Evolutionary conservation across 345 rosid species (phyloP).

Genomic region (Citropsis articulata): DNA sequence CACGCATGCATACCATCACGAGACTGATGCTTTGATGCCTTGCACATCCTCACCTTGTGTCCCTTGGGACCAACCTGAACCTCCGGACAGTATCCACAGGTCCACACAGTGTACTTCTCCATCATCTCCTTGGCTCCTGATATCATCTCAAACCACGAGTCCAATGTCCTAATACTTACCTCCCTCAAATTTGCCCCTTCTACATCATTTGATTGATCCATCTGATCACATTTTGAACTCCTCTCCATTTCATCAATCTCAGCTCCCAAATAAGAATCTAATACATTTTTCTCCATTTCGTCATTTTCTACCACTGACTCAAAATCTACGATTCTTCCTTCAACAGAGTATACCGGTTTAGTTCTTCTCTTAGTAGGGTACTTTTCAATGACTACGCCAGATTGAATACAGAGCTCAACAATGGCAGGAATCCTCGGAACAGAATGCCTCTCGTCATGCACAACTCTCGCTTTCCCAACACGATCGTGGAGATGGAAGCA

Average conservation of each 20-base stretch:
- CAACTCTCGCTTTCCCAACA: slow-evolving; percentile 75
- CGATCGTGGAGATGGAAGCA: slow-evolving; percentile 83
- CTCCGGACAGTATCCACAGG: slow-evolving; percentile 81
- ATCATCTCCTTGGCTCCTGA: slow-evolving; percentile 57
- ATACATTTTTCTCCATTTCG: slow-evolving; percentile 13
- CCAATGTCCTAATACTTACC: slow-evolving; percentile 49
- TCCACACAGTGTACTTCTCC: slow-evolving; percentile 68
- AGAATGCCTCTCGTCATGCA: slow-evolving; percentile 52
- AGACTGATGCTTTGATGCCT: slow-evolving; percentile 75
- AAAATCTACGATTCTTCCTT: slow-evolving; percentile 87
- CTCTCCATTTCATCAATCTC: slow-evolving; percentile 12
- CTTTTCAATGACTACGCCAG: slow-evolving; percentile 67
- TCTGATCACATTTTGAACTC: background rate
- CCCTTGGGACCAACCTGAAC: slow-evolving; percentile 95
- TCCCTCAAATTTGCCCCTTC: slow-evolving; percentile 31
- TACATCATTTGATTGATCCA: slow-evolving; percentile 11
- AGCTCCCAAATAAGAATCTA: slow-evolving; percentile 6
- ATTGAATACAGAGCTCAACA: slow-evolving; percentile 80
- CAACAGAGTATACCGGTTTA: slow-evolving; percentile 76
- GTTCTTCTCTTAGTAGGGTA: slow-evolving; percentile 69
- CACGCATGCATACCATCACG: slow-evolving; percentile 82
- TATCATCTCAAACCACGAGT: slow-evolving; percentile 68
- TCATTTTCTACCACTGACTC: slow-evolving; percentile 34
- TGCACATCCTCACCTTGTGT: slow-evolving; percentile 84
- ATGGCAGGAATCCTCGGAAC: slow-evolving; percentile 65